Evolutionary conservation across 176 grass and related monocot genomes (phyloP).

Genomic region (Tillandsia fasciculata): DNA sequence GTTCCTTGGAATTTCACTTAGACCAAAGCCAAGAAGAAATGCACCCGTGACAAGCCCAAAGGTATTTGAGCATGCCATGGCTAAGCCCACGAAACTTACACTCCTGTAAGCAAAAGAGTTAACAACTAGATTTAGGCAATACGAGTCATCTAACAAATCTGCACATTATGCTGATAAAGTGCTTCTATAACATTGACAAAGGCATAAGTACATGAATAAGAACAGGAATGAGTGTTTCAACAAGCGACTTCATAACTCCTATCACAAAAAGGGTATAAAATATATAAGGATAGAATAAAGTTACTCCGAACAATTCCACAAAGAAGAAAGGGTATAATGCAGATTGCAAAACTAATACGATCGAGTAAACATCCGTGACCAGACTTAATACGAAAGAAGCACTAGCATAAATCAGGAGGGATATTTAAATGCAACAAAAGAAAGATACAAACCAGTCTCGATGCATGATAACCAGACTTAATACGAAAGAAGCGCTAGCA

Average conservation of each 20-base stretch:
- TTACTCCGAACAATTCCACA: not conserved
- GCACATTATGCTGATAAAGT: not conserved
- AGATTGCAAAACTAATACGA: not conserved
- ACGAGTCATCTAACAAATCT: not conserved
- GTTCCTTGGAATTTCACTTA: slow-evolving; percentile 95
- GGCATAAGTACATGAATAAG: not conserved
- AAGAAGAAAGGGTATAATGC: not conserved
- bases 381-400: not conserved
- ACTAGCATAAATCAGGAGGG: not conserved
- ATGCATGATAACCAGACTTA: slow-evolving; percentile 46
- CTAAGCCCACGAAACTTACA: slow-evolving; percentile 79
- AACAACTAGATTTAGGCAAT: not conserved
- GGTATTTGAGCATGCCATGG: slow-evolving; percentile 99
- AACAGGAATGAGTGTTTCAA: not conserved
- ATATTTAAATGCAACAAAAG: slow-evolving; percentile 26
- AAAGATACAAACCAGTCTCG: slow-evolving; percentile 52
- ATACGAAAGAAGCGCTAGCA: slow-evolving; percentile 3
- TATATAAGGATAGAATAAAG: not conserved
- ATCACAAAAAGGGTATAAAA: not conserved
- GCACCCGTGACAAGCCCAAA: slow-evolving; percentile 98
- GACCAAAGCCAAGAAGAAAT: slow-evolving; percentile 98
- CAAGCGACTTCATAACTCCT: not conserved
- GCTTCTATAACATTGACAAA: not conserved
- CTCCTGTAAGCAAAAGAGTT: slow-evolving; percentile 44
- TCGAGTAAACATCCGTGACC: not conserved